These are phyloP conservation scores for Euryodendron excelsum DNA, from an alignment of 148 eudicot genomes.

Conservation along the genomic window DNA sequence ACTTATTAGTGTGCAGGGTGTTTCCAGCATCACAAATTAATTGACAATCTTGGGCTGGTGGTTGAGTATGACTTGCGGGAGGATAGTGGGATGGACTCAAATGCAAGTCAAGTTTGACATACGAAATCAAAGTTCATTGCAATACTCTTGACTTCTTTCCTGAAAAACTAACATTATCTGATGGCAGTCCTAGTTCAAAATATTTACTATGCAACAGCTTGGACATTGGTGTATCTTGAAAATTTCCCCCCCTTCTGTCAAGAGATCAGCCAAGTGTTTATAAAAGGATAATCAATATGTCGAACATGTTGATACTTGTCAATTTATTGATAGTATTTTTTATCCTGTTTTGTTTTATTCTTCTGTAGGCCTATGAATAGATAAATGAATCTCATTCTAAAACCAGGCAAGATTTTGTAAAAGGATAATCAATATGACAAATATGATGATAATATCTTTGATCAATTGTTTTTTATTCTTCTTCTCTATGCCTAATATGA, in stretches of 20 bases:
- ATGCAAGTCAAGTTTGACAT: slow-evolving; percentile 28
- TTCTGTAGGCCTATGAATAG: not conserved
- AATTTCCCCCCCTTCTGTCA: not conserved
- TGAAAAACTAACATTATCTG: slow-evolving; percentile 11
- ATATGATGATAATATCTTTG: not conserved
- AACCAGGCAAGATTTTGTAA: not conserved
- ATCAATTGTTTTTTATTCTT: not conserved
- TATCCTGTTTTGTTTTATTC: not conserved
- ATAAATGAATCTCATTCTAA: not conserved
- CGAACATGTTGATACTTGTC: no score
- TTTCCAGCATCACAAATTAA: slow-evolving; percentile 75
- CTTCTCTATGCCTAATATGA: no score
- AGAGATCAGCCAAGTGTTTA: not conserved
- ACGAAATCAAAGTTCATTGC: not conserved
- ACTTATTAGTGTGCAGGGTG: slow-evolving; percentile 84
- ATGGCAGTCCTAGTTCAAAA: not conserved
- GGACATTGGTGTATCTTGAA: not conserved
- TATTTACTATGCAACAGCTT: not conserved
- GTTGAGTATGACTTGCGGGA: slow-evolving; percentile 80
- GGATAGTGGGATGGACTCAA: slow-evolving; percentile 32
- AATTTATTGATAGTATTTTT: not conserved
- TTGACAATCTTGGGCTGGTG: slow-evolving; percentile 89
- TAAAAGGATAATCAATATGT: not conserved
- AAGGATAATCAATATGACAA: not conserved
- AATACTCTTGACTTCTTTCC: not conserved